Conservation (phyloP, 495 filamentous ascomycete genomes). For the Pyrenula massariospora region DNA sequence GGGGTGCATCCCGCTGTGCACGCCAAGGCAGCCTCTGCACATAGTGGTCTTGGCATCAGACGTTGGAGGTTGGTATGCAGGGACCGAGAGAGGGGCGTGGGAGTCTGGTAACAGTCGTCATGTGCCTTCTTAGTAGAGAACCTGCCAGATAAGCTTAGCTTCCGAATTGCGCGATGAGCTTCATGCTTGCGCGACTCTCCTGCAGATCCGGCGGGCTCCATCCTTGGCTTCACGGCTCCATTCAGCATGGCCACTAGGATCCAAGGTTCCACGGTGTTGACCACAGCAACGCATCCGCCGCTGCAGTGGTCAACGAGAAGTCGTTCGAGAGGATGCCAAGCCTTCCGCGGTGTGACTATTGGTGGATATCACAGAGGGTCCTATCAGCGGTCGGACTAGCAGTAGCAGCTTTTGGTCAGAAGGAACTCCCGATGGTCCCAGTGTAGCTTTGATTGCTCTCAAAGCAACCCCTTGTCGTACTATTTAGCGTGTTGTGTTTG, state of each 20-base stretch:
- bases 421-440: no score
- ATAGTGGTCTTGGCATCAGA: neutral
- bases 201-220: neutral
- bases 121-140: neutral
- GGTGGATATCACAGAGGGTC: no score
- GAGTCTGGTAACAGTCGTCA: no score
- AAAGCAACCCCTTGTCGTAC: no score
- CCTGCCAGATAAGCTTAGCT: neutral
- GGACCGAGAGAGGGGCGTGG: no score
- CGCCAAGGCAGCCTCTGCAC: neutral
- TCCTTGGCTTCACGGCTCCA: neutral
- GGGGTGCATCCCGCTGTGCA: neutral
- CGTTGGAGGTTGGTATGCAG: neutral
- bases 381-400: no score
- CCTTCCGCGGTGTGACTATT: neutral
- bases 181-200: neutral
- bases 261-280: no score
- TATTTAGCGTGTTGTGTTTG: no score
- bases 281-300: no score
- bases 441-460: no score
- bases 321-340: neutral
- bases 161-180: neutral
- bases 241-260: neutral
- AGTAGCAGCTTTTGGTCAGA: no score
- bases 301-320: no score